Evolutionary conservation across 2,329 filamentous ascomycete species (phyloP).

Genomic region (Massarina eburnea): DNA sequence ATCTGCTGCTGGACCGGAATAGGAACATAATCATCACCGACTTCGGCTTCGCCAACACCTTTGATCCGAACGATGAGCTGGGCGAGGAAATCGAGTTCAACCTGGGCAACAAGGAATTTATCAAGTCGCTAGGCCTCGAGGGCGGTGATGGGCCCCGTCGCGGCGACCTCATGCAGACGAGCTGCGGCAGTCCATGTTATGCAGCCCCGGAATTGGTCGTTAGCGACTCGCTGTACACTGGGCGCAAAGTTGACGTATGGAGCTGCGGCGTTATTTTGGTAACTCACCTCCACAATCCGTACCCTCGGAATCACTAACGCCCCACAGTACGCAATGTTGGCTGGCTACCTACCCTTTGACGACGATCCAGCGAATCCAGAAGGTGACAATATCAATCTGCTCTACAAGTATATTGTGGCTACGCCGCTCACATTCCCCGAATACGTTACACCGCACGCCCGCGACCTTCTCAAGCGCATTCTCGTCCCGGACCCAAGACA

Average conservation of each 20-base stretch:
- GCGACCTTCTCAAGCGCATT: conserved; percentile 88
- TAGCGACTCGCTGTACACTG: conserved; percentile 95
- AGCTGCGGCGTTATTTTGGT: conserved; percentile 98
- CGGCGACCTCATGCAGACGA: conserved; percentile 98
- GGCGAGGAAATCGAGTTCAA: conserved; percentile 88
- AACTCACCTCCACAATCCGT: conserved; percentile 46
- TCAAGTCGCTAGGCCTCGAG: conserved; percentile 85
- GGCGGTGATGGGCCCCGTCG: conserved; percentile 75
- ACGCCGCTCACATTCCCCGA: conserved; percentile 97
- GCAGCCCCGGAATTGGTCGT: conserved; percentile 96
- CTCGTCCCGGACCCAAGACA: conserved; percentile 93
- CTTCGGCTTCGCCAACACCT: conserved; percentile 98
- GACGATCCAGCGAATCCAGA: conserved; percentile 98
- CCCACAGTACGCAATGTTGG: conserved; percentile 91
- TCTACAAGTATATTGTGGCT: conserved; percentile 99
- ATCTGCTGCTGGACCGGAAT: conserved; percentile 90
- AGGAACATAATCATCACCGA: conserved; percentile 99
- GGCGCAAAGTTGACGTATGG: conserved; percentile 98
- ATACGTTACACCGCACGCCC: conserved; percentile 95
- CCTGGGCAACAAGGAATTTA: conserved; percentile 81
- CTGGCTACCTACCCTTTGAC: conserved; percentile 95
- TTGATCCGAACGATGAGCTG: conserved; percentile 85
- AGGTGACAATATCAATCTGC: conserved; percentile 96
- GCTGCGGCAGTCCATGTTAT: conserved; percentile 97
- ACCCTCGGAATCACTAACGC: conserved; percentile 10